Percentiles rank a stretch among this genome's conserved stretches.
Conservation (phyloP, 2,329 filamentous ascomycete genomes). For the Ophiostoma tasmaniense region DNA sequence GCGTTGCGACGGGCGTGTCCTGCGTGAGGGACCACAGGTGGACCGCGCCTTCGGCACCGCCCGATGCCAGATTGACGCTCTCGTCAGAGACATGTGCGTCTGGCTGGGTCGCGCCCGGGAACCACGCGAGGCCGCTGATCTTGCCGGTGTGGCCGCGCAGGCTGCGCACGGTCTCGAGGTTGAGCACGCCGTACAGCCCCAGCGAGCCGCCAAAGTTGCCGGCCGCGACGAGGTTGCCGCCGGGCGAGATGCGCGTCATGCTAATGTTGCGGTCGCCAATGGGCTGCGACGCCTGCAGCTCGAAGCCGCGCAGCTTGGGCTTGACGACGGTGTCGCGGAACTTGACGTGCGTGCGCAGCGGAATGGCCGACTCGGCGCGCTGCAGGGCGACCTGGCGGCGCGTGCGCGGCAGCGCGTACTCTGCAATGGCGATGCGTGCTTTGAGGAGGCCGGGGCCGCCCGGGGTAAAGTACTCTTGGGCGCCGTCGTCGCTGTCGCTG, state of each 20-base stretch:
- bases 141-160: conserved; percentile 81
- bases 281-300: conserved; percentile 88
- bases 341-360: conserved; percentile 81
- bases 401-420: conserved; percentile 75
- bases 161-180: conserved; percentile 64
- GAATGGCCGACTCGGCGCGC: conserved; percentile 71
- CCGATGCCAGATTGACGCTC: conserved; percentile 77
- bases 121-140: conserved; percentile 86
- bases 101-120: conserved; percentile 68
- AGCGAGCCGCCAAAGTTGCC: conserved; percentile 92
- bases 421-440: conserved; percentile 69
- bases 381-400: conserved; percentile 69
- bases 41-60: conserved; percentile 78
- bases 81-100: conserved; percentile 62
- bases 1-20: conserved; percentile 73
- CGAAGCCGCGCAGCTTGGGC: conserved; percentile 70
- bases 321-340: conserved; percentile 80
- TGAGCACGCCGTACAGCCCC: conserved; percentile 75
- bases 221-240: conserved; percentile 72
- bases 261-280: conserved; percentile 85
- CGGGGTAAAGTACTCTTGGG: conserved; percentile 92
- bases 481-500: conserved; percentile 64
- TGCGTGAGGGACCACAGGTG: conserved; percentile 84
- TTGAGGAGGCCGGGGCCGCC: conserved; percentile 66
- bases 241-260: conserved; percentile 84